Evolutionary conservation across 169 alveolate genomes (phyloP), one percentile per base, ranked within the genome.

Genomic region (Blepharisma undulans): DNA sequence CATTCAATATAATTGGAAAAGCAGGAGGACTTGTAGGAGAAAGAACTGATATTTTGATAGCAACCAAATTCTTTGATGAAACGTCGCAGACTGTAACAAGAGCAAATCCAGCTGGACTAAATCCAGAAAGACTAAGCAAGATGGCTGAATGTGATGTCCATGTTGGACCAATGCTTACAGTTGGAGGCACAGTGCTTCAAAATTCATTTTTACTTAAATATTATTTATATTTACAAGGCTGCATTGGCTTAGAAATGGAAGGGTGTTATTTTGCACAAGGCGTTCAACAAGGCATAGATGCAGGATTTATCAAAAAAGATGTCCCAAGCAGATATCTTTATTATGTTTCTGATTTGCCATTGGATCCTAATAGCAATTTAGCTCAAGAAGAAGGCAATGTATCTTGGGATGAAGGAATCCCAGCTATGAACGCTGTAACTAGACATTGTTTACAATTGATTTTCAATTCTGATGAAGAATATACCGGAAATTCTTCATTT

Each of bases 191-290:
- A 12, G 71, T 88, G n/a, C 32, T 88, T n/a, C 92, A 88, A 78
- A 88, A 88, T 61, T 60, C 25, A 36, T 66, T 34, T 29, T 21
- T 88, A 21, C 74, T 88, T 29, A 76, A 77, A 34, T 88, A 76
- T 48, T 88, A 88, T 78, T 25, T 29, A 78, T 29, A 88, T 61
- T 29, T 88, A 21, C 34, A 72, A 22, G 87, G 88, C 10, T 88
- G 92, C 79, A 59, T 88, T 29, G 92, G 92, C 12, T 32, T 88
- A 27, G 92, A 88, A 88, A 88, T 88, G 92, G 92, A 88, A 88
- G 92, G 92, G 18, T 76, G 76, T 34, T 88, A 59, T 48, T 77
- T 32, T 36, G 92, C 88, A 19, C 76, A 36, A 30, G 72, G 61
- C 10, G 34, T 82, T 16, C 72, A 82, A 30, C 36, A 32, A 21